Evolutionary conservation across 352 stramenopile genomes (phyloP).

Genomic region (Phytopythium chamaehyphon): DNA sequence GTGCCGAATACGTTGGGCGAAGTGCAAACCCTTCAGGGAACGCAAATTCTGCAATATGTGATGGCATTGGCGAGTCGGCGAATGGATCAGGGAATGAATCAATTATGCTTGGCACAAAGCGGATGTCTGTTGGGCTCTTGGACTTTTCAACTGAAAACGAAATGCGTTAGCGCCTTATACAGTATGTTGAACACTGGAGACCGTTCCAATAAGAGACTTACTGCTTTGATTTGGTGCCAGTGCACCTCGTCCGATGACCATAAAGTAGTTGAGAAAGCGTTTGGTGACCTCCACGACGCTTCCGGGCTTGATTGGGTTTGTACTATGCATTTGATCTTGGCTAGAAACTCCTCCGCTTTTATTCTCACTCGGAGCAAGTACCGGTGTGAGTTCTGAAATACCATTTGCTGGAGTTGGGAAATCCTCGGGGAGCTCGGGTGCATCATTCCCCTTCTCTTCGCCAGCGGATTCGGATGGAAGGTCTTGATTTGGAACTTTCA

Average conservation of each 20-base stretch:
- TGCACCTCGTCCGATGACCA: slow-evolving; percentile 59
- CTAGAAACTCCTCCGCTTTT: slow-evolving; percentile 26
- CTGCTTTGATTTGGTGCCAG: slow-evolving; percentile 59
- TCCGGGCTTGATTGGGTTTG: slow-evolving; percentile 37
- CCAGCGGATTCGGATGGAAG: neutral
- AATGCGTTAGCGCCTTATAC: no score
- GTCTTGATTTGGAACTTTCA: slow-evolving; percentile 28
- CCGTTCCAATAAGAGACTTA: slow-evolving; percentile 20
- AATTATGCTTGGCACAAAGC: slow-evolving; percentile 60
- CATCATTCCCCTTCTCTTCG: slow-evolving; percentile 53
- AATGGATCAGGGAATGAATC: slow-evolving; percentile 64
- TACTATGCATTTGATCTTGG: slow-evolving; percentile 15
- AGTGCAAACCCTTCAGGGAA: slow-evolving; percentile 75
- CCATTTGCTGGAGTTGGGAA: slow-evolving; percentile 6
- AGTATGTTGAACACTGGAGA: no score
- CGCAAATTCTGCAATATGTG: slow-evolving; percentile 71
- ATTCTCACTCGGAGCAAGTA: slow-evolving; percentile 17
- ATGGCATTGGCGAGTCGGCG: slow-evolving; percentile 48
- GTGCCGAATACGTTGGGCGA: slow-evolving; percentile 45
- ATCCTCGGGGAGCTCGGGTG: slow-evolving; percentile 42
- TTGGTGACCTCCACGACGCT: slow-evolving; percentile 73
- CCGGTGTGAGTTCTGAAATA: slow-evolving; percentile 1
- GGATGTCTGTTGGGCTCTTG: slow-evolving; percentile 63
- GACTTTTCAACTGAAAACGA: slow-evolving; percentile 63
- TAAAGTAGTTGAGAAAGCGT: slow-evolving; percentile 82